These are phyloP conservation scores for Oemleria cerasiformis DNA, from an alignment of 306 rosid genomes.

Conservation along the genomic window DNA sequence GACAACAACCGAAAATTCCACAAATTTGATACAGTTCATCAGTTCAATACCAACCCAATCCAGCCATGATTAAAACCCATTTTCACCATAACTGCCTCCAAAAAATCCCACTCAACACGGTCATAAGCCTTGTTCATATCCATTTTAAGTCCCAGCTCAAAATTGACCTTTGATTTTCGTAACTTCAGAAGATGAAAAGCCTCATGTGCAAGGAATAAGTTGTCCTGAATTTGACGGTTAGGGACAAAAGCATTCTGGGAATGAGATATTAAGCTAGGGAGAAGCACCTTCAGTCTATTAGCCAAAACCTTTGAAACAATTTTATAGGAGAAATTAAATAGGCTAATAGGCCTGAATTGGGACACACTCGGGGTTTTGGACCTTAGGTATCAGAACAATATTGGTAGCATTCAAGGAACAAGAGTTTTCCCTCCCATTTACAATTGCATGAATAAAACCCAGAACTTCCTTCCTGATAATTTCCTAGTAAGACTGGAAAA, in stretches of 20 bases:
- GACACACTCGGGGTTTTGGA: neutral
- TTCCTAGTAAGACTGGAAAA: neutral
- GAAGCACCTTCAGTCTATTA: neutral
- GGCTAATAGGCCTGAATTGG: neutral
- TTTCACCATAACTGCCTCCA: neutral
- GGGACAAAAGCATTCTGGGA: neutral
- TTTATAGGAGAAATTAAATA: neutral
- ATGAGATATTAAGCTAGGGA: neutral
- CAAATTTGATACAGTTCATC: neutral
- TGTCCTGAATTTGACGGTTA: neutral
- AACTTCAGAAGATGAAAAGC: neutral
- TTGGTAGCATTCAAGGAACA: neutral
- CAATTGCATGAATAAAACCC: neutral
- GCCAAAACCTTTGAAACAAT: neutral
- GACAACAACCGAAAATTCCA: neutral
- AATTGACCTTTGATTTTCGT: accelerated
- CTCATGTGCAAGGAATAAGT: neutral
- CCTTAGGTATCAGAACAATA: neutral
- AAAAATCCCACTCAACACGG: neutral
- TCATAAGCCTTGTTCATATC: neutral
- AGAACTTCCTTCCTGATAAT: neutral
- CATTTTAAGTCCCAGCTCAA: neutral
- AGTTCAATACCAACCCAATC: neutral
- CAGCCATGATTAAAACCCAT: neutral
- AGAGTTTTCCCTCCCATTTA: neutral